These are phyloP conservation scores for Paramecium biaurelia DNA, from an alignment of 73 alveolate species.

Conservation along the genomic window DNA sequence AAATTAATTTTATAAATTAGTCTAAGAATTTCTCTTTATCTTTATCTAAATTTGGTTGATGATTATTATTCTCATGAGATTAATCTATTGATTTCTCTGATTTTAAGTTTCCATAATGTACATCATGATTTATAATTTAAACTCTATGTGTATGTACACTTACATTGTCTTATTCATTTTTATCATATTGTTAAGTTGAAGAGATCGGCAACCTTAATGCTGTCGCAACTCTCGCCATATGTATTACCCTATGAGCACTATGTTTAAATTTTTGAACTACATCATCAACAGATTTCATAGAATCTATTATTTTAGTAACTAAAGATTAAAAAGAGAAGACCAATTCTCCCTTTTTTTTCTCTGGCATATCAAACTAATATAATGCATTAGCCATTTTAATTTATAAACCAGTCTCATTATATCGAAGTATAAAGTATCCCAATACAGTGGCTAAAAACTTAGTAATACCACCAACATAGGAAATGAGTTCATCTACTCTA, in stretches of 20 bases:
- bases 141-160: not conserved
- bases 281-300: constrained; percentile 6
- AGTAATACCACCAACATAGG: not conserved
- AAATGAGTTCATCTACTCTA: not conserved
- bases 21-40: not conserved
- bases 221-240: not conserved
- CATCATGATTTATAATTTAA: not conserved
- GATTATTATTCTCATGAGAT: not conserved
- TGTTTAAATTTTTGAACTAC: not conserved
- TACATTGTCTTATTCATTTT: not conserved
- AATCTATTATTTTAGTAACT: not conserved
- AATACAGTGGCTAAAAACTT: not conserved
- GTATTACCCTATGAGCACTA: not conserved
- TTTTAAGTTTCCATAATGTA: not conserved
- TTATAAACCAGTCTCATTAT: not conserved
- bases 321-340: not conserved
- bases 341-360: not conserved
- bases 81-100: not conserved
- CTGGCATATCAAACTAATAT: not conserved
- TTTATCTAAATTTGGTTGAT: not conserved
- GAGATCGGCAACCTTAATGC: not conserved
- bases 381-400: not conserved
- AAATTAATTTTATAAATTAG: not conserved
- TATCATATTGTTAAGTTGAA: not conserved
- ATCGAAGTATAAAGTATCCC: not conserved